These are phyloP conservation scores for Lactarius indigo DNA, from an alignment of 768 basidiomycete genomes.

Conservation along the genomic window DNA sequence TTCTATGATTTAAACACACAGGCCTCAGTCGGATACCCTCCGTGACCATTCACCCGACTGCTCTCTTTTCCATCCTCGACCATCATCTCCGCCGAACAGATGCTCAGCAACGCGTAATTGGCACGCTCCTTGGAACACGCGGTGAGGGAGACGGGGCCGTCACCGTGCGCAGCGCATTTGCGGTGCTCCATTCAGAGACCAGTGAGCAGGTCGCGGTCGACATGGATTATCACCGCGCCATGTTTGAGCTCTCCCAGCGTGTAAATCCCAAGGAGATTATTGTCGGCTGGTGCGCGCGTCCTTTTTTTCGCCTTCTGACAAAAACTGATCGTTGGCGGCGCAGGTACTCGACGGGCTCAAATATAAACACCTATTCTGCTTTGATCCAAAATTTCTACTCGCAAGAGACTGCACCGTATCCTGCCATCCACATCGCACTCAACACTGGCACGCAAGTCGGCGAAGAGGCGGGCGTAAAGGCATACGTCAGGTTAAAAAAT, in stretches of 20 bases:
- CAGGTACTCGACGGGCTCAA: constrained; percentile 92
- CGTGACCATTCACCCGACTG: constrained; percentile 86
- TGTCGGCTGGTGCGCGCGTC: constrained; percentile 82
- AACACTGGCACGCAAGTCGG: constrained; percentile 75
- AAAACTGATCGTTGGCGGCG: constrained; percentile 78
- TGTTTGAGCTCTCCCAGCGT: constrained; percentile 88
- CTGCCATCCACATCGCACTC: constrained; percentile 86
- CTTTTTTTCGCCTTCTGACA: constrained; percentile 40
- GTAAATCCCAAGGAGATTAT: constrained; percentile 85
- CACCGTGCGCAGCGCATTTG: constrained; percentile 82
- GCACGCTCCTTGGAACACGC: constrained; percentile 87
- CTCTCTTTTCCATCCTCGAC: constrained; percentile 92
- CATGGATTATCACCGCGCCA: constrained; percentile 91
- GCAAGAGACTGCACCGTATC: constrained; percentile 84
- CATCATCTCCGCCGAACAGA: constrained; percentile 90
- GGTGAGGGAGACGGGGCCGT: constrained; percentile 48
- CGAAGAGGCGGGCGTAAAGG: constrained; percentile 70
- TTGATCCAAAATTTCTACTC: constrained; percentile 98
- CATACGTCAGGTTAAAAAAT: constrained; percentile 78
- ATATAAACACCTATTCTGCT: constrained; percentile 91
- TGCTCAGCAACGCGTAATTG: constrained; percentile 85
- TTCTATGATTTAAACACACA: background rate
- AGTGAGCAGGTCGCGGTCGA: constrained; percentile 93
- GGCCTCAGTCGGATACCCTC: constrained; percentile 59
- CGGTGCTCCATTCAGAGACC: constrained; percentile 89